These are phyloP conservation scores for Panicum hallii DNA, from an alignment of 202 grass and related monocot genomes.

Conservation along the genomic window DNA sequence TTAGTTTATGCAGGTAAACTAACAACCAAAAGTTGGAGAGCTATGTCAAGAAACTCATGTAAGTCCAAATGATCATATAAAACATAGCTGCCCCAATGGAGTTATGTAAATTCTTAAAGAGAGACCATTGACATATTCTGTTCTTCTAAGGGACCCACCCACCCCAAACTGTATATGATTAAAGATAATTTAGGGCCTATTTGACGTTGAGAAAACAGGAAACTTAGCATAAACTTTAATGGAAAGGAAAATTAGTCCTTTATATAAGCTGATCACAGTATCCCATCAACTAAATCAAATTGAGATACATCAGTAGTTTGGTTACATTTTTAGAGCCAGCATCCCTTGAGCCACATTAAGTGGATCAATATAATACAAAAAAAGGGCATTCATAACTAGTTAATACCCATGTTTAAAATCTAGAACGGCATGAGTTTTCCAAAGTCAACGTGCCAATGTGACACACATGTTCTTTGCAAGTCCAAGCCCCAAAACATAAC, in stretches of 20 bases:
- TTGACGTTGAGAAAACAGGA: neutral
- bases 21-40: neutral
- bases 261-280: neutral
- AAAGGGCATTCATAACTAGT: neutral
- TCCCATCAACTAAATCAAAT: neutral
- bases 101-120: neutral
- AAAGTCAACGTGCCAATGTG: neutral
- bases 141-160: neutral
- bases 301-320: neutral
- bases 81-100: neutral
- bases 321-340: neutral
- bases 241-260: neutral
- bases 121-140: neutral
- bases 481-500: constrained; percentile 23
- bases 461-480: neutral
- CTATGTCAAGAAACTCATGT: neutral
- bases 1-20: constrained; percentile 1
- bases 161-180: neutral
- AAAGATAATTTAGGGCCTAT: neutral
- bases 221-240: neutral
- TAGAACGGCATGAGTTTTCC: neutral
- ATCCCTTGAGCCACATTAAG: neutral
- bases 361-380: neutral
- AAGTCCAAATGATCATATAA: neutral
- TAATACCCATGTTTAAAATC: neutral